These are phyloP conservation scores for Elaeis oleifera DNA, from an alignment of 202 grass and related monocot species.

Conservation along the genomic window DNA sequence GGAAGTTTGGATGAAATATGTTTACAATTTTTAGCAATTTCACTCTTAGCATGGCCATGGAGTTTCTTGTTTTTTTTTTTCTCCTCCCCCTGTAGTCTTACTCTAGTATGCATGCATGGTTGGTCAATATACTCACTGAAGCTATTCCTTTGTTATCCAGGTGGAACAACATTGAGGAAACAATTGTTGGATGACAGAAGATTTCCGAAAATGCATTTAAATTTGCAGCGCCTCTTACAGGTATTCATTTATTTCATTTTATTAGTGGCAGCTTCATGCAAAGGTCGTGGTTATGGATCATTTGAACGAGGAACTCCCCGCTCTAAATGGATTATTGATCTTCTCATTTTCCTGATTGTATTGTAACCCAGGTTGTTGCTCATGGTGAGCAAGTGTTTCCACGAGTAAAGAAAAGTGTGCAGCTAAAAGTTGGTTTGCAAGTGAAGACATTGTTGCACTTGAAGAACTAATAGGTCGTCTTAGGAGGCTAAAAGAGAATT, in stretches of 20 bases:
- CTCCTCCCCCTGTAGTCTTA: not conserved
- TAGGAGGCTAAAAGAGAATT: conserved; percentile 87
- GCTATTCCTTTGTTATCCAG: conserved; percentile 26
- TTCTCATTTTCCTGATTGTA: too few species aligned
- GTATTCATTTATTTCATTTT: conserved; percentile 23
- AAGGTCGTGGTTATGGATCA: too few species aligned
- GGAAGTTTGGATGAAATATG: too few species aligned
- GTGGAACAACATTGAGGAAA: conserved; percentile 76
- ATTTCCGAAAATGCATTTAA: conserved; percentile 91
- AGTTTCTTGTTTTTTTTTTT: not conserved
- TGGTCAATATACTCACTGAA: not conserved
- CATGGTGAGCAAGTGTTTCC: conserved; percentile 92
- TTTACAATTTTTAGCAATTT: too few species aligned
- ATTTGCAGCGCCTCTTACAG: conserved; percentile 92
- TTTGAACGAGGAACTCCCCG: too few species aligned
- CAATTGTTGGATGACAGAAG: conserved; percentile 86
- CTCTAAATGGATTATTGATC: not conserved
- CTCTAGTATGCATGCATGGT: not conserved
- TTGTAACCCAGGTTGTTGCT: conserved; percentile 60
- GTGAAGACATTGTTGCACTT: conserved; percentile 52
- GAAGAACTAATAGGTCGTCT: conserved; percentile 81
- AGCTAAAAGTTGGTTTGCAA: conserved; percentile 70
- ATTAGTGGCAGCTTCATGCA: too few species aligned
- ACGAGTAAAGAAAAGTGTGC: conserved; percentile 78
- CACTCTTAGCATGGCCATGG: too few species aligned